These are phyloP conservation scores for Dryadomyces quercivorus DNA, from an alignment of 2,329 filamentous ascomycete species.

Conservation along the genomic window DNA sequence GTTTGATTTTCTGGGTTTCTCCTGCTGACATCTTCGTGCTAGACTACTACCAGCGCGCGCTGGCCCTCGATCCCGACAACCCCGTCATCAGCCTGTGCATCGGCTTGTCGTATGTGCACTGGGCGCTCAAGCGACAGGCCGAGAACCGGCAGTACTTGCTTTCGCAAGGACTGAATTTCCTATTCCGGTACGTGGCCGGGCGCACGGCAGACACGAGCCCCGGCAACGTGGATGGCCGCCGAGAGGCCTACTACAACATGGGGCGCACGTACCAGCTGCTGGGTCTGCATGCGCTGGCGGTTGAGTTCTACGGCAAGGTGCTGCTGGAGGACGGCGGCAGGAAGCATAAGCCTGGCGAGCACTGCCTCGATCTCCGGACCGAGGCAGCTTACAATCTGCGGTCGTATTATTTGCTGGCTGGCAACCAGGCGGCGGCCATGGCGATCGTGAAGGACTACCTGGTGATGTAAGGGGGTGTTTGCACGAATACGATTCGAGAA, in stretches of 20 bases:
- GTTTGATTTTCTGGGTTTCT: neutral
- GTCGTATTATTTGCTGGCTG: slow-evolving; percentile 51
- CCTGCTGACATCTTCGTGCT: neutral
- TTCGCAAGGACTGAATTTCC: slow-evolving; percentile 71
- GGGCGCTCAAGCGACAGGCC: slow-evolving; percentile 76
- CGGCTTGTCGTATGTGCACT: slow-evolving; percentile 75
- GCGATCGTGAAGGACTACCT: slow-evolving; percentile 48
- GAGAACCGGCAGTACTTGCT: slow-evolving; percentile 85
- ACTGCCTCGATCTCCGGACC: slow-evolving; percentile 38
- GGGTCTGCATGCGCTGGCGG: slow-evolving; percentile 59
- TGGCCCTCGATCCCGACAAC: slow-evolving; percentile 63
- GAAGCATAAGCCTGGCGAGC: slow-evolving; percentile 20
- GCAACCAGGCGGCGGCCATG: slow-evolving; percentile 48
- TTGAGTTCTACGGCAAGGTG: slow-evolving; percentile 52
- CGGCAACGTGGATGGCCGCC: slow-evolving; percentile 24
- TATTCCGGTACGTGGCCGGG: slow-evolving; percentile 59
- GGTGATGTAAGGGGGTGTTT: slow-evolving; percentile 24
- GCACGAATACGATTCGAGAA: too few relatives aligned
- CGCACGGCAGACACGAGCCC: slow-evolving; percentile 25
- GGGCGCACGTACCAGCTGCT: slow-evolving; percentile 65
- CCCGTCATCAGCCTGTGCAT: slow-evolving; percentile 70
- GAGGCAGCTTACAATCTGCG: slow-evolving; percentile 69
- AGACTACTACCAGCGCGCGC: slow-evolving; percentile 75
- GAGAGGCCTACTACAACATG: slow-evolving; percentile 76
- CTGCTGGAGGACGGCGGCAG: slow-evolving; percentile 24